These are phyloP conservation scores for Epichloe baconii DNA, from an alignment of 2,329 filamentous ascomycete species.

Conservation along the genomic window DNA sequence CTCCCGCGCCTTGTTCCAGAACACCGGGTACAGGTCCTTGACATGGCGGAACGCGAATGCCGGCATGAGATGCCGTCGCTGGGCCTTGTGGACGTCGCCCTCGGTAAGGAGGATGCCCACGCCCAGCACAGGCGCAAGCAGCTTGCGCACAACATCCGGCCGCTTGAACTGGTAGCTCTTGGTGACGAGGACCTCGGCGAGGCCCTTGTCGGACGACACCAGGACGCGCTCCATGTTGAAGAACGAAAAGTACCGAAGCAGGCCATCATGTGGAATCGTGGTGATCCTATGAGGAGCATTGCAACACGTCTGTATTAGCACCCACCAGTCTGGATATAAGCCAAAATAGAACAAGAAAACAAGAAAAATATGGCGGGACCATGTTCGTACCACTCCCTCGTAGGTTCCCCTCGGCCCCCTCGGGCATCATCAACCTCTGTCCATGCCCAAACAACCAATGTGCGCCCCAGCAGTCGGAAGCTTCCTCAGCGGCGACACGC, in stretches of 20 bases:
- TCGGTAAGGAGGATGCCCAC: constrained; percentile 67
- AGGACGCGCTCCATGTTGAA: constrained; percentile 53
- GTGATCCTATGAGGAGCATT: constrained; percentile 35
- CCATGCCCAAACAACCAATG: constrained; percentile 38
- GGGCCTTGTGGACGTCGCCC: constrained; percentile 78
- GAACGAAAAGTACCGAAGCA: constrained; percentile 52
- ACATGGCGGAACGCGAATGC: constrained; percentile 79
- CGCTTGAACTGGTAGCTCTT: constrained; percentile 61
- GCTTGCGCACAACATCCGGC: constrained; percentile 37
- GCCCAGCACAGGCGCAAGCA: constrained; percentile 52
- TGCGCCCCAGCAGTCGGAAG: constrained; percentile 31
- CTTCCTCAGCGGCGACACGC: constrained; percentile 35
- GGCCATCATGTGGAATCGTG: constrained; percentile 50
- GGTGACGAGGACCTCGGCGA: constrained; percentile 57
- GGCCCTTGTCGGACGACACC: constrained; percentile 46
- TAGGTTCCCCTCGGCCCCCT: constrained; percentile 30
- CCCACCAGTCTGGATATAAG: not conserved
- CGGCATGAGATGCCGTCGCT: constrained; percentile 67
- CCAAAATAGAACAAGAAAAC: not conserved
- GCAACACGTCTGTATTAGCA: constrained; percentile 16
- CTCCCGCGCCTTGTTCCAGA: constrained; percentile 67
- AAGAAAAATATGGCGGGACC: not conserved
- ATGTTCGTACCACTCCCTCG: constrained; percentile 32
- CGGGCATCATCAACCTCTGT: constrained; percentile 24
- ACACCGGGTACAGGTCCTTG: constrained; percentile 71